Evolutionary conservation across 2,329 filamentous ascomycete genomes (phyloP), one percentile per base, ranked within the genome.

Genomic region (Penicillium rolfsii): DNA sequence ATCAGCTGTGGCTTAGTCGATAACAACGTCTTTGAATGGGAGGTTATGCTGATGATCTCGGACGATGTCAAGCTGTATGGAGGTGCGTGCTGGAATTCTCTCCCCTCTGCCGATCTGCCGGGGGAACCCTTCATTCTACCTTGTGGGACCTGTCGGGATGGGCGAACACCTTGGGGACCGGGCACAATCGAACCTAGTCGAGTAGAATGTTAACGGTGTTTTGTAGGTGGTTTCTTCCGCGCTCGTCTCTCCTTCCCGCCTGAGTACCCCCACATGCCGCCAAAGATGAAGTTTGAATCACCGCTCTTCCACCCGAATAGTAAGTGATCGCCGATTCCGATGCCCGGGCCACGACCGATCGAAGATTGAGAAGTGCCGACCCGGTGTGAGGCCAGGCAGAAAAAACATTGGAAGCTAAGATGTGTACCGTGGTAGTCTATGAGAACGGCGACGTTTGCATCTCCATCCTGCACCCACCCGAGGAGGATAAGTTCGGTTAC

Each of bases 31-130:
- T 97, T 97, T 68, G 91, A 96, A 81, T 99, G 95, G 95, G 93
- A 98, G 78, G 93, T 98, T 22, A 97, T 97, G 91, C 87, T 99
- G 63, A 98, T 99, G 94, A 94, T 98, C 67, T 92, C 87, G 64
- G 93, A 97, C 70, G 93, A 96, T 74, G 93, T 91, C 79, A 94
- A 93, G 79, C 91, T 91, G 77, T 97, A 97, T 71, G 93, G 93
- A 71, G 93, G 93, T 94, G 80, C 60, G 56, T 26, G 46, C n/a
- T 50, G 3, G 43, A 45, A 6, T 53, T 53, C 16, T n/a, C 38
- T n/a, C 38, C 16, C 16, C 9, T 53, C 6, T n/a, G 33, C 35
- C 35, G 50, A 53, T 33, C 33, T 30, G 24, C 26, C 26, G 45
- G 45, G 24, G 16, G 19, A 22, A 7, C 8, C 16, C 16, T 26